These are phyloP conservation scores for Fusarium sp. DNA, from an alignment of 2,329 filamentous ascomycete genomes.

Conservation along the genomic window DNA sequence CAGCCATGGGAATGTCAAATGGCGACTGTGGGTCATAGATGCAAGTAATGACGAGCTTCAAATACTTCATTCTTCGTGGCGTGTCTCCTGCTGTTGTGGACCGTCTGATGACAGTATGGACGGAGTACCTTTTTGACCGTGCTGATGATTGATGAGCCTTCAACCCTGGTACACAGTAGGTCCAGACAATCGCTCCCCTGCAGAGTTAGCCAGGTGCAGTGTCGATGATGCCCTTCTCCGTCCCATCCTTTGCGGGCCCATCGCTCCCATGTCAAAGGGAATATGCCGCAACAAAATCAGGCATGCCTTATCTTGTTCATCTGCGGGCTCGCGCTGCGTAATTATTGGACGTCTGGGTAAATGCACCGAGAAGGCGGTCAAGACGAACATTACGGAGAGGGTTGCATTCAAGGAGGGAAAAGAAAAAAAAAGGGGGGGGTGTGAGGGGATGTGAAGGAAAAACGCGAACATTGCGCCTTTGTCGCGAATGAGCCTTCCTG, in stretches of 20 bases:
- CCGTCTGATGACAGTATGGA: constrained; percentile 26
- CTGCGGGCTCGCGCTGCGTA: constrained; percentile 35
- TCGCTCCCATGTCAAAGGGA: constrained; percentile 36
- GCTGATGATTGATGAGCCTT: constrained; percentile 13
- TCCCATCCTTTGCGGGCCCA: constrained; percentile 38
- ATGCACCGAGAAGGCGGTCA: constrained; percentile 41
- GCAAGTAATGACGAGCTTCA: constrained; percentile 27
- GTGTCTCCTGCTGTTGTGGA: constrained; percentile 8
- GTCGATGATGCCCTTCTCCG: constrained; percentile 34
- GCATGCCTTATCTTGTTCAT: constrained; percentile 37
- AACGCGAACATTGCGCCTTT: constrained; percentile 9
- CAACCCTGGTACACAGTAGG: constrained; percentile 29
- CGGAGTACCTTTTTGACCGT: constrained; percentile 10
- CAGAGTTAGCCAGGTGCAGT: constrained; percentile 33
- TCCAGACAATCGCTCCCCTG: constrained; percentile 40
- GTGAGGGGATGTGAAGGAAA: constrained; percentile 19
- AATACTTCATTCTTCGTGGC: constrained; percentile 26
- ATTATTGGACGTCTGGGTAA: constrained; percentile 40
- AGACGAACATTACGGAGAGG: constrained; percentile 26
- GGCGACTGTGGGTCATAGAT: constrained; percentile 19
- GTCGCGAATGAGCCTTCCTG: constrained; percentile 1
- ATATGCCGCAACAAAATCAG: constrained; percentile 42
- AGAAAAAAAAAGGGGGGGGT: constrained; percentile 9
- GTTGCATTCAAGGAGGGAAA: constrained; percentile 38
- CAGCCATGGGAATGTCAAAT: background rate